Evolutionary conservation across 2,329 filamentous ascomycete species (phyloP), one percentile per base, ranked within the genome.

Genomic region (Talaromyces sp.): DNA sequence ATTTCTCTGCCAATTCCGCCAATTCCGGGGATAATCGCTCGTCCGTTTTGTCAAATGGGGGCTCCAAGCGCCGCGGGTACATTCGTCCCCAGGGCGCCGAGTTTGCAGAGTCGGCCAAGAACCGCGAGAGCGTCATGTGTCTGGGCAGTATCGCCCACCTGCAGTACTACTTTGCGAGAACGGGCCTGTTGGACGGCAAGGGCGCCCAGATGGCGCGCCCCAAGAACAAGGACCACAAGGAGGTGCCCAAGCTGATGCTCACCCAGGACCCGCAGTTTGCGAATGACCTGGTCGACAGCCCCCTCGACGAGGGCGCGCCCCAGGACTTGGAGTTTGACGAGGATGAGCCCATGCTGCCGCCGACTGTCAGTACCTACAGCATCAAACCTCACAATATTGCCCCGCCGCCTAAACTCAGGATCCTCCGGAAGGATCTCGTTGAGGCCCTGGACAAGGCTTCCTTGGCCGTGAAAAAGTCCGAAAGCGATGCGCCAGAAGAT

Each of bases 141-240:
- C 78, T 99, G 64, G 95, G 95, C 58, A 97, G 93, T 75, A 99
- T 99, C 69, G 91, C 93, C 59, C 95, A 99, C 78, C 81, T 99
- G 70, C 95, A 99, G 76, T 96, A 98, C 78, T 99, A 98, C 77
- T 99, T 99, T 78, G 93, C 95, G 38, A 84, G 95, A 62, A 99
- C 95, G 0, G 95, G 95, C 6, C 78, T 99, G 64, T 79, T 99
- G 56, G 95, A 99, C 71, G 92, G 93, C 60, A 97, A 97, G 73
- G 93, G 93, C 38, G 95, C 86, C 58, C 89, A 96, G 73, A 79
- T 96, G 62, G 88, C 90, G 24, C 89, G 89, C 69, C 89, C 88
- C 72, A 87, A 84, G 70, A 83, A 46, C n/a, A 84, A 80, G 56
- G 69, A 65, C 56, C 71, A 66, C 55, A 68, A 69, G 35, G 76